Base-by-base conservation (phyloP, 2,329 filamentous ascomycete species). In the Leptosphaerulina australis region DNA sequence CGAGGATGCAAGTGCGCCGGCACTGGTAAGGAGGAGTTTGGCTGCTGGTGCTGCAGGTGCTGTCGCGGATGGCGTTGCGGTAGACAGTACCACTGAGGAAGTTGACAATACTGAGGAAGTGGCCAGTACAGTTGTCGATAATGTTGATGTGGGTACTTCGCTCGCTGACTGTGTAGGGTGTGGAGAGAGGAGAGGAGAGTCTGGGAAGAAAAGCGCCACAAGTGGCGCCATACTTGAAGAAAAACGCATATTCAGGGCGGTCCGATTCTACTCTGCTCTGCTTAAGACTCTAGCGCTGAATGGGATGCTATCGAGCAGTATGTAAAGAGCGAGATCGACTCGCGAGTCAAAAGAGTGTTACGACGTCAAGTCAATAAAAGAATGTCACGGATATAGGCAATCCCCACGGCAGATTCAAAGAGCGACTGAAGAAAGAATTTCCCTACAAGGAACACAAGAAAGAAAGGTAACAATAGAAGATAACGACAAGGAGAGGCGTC, bases 1-100 rank as follows among this genome's bases (percentile, higher is more conserved):
- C 1, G 60, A 54, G 4, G 46, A 35, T 24, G 63, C 63, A 33
- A 61, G 52, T 20, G 45, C 39, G 7, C 53, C 41, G 30, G 62
- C 57, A 11, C 49, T 55, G 2, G 28, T 36, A 14, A 66, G 40
- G 15, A 66, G 50, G 0, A 53, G 40, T 22, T 52, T 47, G 20
- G 52, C 50, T 4, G 39, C 21, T 22, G 56, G 53, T 8, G n/a
- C 37, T 18, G 37, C 41, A 14, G 21, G 20, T 41, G 12, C 15
- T 14, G 36, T 45, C 18, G 36, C 17, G n/a, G 44, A 40, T 4
- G 44, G 44, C 4, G 29, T 41, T 18, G 37, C 22, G 5, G 17
- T 7, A 6, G 36, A 34, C 9, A 18, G 14, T 14, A 12, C 8
- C 22, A 15, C 37, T 0, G 33, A 37, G 3, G 38, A 9, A n/a